Evolutionary conservation across 129 eudicot species (phyloP).

Genomic region (Erigeron canadensis): DNA sequence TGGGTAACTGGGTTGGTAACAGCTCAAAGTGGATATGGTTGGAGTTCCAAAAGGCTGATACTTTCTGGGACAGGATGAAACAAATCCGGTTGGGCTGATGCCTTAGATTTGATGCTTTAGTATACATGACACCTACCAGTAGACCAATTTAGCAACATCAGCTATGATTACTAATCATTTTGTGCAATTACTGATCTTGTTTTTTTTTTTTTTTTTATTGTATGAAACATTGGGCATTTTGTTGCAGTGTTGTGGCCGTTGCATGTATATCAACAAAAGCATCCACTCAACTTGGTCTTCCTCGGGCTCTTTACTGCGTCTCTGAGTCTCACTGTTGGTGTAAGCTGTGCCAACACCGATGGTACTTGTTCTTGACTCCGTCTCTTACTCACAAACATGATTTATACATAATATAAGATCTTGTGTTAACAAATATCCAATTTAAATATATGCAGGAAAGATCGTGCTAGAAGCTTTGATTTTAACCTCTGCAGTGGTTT

Average conservation of each 20-base stretch:
- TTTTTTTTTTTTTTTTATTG: no score
- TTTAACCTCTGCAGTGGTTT: slow-evolving; percentile 83
- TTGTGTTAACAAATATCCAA: slow-evolving; percentile 4
- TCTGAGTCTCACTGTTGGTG: slow-evolving; percentile 89
- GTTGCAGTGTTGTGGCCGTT: slow-evolving; percentile 92
- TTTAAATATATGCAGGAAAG: slow-evolving; percentile 59
- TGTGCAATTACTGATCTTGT: background rate
- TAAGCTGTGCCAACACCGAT: slow-evolving; percentile 94
- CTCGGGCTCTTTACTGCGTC: slow-evolving; percentile 87
- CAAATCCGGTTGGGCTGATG: background rate
- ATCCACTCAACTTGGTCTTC: slow-evolving; percentile 85
- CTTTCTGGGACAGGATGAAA: no score
- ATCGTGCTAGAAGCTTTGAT: slow-evolving; percentile 94
- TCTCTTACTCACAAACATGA: background rate
- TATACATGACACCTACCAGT: background rate
- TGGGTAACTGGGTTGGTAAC: background rate
- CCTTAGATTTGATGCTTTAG: background rate
- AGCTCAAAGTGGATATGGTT: no score
- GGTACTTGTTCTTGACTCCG: slow-evolving; percentile 43
- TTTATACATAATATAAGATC: background rate
- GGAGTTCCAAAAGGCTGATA: no score
- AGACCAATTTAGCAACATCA: background rate
- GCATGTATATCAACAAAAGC: slow-evolving; percentile 90
- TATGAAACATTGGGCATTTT: background rate
- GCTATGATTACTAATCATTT: background rate